Evolutionary conservation across 495 filamentous ascomycete species (phyloP), one percentile per base, ranked within the genome.

Genomic region (Aspergillus affinis): DNA sequence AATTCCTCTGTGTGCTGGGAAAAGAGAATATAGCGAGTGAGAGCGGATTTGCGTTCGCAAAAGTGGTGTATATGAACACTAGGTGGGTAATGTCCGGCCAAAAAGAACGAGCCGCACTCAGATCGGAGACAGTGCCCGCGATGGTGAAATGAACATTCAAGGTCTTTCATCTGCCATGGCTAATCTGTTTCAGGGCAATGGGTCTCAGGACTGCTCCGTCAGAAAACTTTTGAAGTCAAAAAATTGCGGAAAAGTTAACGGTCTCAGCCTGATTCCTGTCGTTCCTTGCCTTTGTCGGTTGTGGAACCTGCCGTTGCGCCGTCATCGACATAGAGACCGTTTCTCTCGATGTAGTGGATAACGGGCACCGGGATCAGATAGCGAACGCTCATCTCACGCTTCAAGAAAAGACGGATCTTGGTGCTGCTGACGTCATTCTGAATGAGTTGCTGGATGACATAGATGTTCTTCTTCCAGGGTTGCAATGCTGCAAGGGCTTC

Each of bases 351-450:
- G 62, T 96, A 96, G 55, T 88, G 75, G 36, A 91, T 89, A 48
- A 91, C 88, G 2, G 84, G 80, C 9, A 80, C 77, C 0, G 85
- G 86, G 30, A 89, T 84, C 19, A 88, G 64, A 59, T 86, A 89
- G 58, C 81, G 82, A 23, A 90, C 86, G 64, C 89, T 93, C 81
- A 95, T 88, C 62, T 92, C 89, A 63, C 88, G 85, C 61, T 87
- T 82, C 51, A 93, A 71, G 73, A 96, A 94, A 8, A 94, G 78
- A 27, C 92, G 84, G 55, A 96, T 92, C 73, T 93, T 94, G 30
- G 92, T 96, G 49, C 88, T 91, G 67, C 87, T 91, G 60, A 97
- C 89, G 65, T 95, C 89, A 67, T 96, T 96, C 49, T 91, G 87
- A 51, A 97, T 92, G 51, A 94, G 83, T 66, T 96, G 92, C 64